Conservation (phyloP, 176 grass and related monocot species). For the Coix lacrymajobi region DNA sequence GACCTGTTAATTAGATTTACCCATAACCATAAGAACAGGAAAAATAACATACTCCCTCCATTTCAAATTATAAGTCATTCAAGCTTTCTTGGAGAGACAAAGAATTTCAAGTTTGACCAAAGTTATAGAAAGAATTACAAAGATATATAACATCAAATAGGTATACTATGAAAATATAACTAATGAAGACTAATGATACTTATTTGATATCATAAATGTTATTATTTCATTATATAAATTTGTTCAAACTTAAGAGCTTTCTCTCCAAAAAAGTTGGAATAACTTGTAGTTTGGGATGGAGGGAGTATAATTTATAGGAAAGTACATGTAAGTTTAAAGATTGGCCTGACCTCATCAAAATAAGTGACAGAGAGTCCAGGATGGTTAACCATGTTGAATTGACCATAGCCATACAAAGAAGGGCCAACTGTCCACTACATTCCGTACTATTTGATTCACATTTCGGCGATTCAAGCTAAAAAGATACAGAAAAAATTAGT, state of each 20-base stretch:
- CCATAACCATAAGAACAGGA: constrained; percentile 28
- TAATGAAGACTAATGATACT: no score
- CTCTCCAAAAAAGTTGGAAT: no score
- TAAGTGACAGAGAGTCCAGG: constrained; percentile 93
- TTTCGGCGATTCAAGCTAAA: constrained; percentile 89
- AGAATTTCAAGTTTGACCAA: no score
- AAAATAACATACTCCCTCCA: constrained; percentile 5
- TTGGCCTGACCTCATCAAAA: constrained; percentile 70
- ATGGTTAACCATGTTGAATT: constrained; percentile 97
- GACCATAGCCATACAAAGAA: constrained; percentile 82
- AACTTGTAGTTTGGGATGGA: no score
- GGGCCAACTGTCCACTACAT: constrained; percentile 69
- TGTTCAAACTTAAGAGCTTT: no score
- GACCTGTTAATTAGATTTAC: constrained; percentile 64
- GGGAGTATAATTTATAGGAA: constrained; percentile 19
- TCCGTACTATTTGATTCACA: constrained; percentile 54
- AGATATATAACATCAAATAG: no score
- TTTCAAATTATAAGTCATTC: no score
- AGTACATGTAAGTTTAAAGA: constrained; percentile 16
- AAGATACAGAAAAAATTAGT: constrained; percentile 34
- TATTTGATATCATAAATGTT: no score
- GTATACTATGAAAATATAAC: no score
- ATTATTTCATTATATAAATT: no score
- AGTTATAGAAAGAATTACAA: no score
- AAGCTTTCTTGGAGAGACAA: no score